phyloP scores from a whole-genome alignment of 768 basidiomycete species.

The Austroboletus festivus region DNA sequence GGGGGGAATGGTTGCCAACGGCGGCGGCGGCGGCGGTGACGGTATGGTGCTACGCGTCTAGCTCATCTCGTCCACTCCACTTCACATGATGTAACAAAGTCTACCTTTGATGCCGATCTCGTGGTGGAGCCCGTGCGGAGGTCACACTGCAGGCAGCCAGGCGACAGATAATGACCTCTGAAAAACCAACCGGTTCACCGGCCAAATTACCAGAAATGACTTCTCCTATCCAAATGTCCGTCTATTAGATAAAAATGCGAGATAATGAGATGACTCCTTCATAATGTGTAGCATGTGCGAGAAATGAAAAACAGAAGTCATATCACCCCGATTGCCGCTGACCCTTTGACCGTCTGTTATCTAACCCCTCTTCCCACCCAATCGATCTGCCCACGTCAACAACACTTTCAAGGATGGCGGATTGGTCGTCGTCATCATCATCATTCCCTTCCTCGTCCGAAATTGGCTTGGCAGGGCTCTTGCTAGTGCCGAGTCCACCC shows the following conservation, averaged over 20 bases:
- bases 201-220: constrained; percentile 24
- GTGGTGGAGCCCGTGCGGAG: constrained; percentile 22
- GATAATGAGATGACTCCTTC: constrained; percentile 25
- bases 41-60: too few relatives aligned
- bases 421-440: constrained; percentile 14
- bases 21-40: too few relatives aligned
- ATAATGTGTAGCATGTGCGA: constrained; percentile 11
- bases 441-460: constrained; percentile 27
- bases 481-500: constrained; percentile 27
- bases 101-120: constrained; percentile 12
- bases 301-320: constrained; percentile 7
- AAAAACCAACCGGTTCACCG: constrained; percentile 12
- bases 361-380: constrained; percentile 19
- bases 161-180: constrained; percentile 18
- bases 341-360: constrained; percentile 12
- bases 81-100: too few relatives aligned
- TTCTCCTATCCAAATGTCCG: constrained; percentile 34
- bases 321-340: constrained; percentile 24
- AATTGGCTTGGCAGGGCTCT: constrained; percentile 16
- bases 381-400: constrained; percentile 4
- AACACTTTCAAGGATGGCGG: neutral
- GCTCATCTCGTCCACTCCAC: neutral
- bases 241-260: constrained; percentile 34
- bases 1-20: too few relatives aligned
- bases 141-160: constrained; percentile 31